A percentile compares a stretch with the other conserved stretches of the same genome.
These are phyloP conservation scores for Eucalyptus curtisii DNA, from an alignment of 345 rosid species.

Conservation along the genomic window DNA sequence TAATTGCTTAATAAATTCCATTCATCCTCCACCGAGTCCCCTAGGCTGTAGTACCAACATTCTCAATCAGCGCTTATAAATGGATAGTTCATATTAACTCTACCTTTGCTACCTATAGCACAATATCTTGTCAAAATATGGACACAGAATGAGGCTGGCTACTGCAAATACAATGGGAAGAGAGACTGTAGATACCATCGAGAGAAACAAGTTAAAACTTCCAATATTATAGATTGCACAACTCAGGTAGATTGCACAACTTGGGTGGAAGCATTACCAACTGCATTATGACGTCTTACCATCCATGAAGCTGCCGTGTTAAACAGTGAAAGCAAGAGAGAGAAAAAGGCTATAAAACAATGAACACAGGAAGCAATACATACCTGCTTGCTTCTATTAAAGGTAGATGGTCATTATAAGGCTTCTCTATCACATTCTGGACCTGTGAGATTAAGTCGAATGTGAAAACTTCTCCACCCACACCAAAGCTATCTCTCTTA, in stretches of 20 bases:
- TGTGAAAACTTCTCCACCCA: background rate
- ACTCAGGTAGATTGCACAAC: background rate
- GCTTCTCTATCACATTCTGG: conserved; percentile 40
- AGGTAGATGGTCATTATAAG: conserved; percentile 36
- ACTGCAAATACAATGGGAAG: background rate
- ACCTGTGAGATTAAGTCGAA: conserved; percentile 13
- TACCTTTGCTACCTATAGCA: background rate
- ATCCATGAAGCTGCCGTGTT: background rate
- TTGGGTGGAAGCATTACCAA: background rate
- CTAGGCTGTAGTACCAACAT: background rate
- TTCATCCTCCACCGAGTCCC: background rate
- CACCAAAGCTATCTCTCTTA: background rate
- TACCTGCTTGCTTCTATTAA: conserved; percentile 43
- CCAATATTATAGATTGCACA: background rate
- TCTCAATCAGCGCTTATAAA: background rate
- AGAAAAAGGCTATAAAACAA: background rate
- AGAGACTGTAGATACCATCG: background rate
- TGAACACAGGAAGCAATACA: background rate
- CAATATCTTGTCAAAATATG: background rate
- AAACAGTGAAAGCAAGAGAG: background rate
- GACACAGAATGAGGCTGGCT: background rate
- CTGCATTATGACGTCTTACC: background rate
- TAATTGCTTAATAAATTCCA: background rate
- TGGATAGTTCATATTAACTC: background rate
- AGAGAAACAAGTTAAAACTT: background rate